Conservation (phyloP, 2,329 filamentous ascomycete species). For the Monascus ruber region DNA sequence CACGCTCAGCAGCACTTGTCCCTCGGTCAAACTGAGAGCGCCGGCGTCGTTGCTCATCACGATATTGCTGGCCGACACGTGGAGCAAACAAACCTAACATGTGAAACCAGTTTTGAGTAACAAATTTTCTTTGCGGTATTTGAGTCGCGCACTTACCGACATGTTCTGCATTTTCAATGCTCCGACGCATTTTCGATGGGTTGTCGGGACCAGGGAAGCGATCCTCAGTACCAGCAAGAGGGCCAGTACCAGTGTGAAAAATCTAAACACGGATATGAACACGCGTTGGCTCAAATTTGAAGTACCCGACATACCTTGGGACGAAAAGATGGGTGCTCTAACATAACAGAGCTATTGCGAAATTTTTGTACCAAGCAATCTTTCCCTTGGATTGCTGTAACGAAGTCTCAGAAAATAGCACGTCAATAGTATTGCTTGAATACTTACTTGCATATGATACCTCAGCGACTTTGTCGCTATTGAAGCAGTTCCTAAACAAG, state of each 20-base stretch:
- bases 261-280: slow-evolving; percentile 39
- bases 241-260: slow-evolving; percentile 41
- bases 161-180: slow-evolving; percentile 74
- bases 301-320: slow-evolving; percentile 55
- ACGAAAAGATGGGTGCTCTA: slow-evolving; percentile 67
- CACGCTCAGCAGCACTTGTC: slow-evolving; percentile 57
- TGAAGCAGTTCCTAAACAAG: slow-evolving; percentile 59
- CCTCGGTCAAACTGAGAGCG: slow-evolving; percentile 73
- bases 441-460: slow-evolving; percentile 86
- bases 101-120: too few relatives aligned
- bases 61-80: slow-evolving; percentile 59
- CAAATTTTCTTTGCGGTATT: too few relatives aligned
- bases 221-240: slow-evolving; percentile 58
- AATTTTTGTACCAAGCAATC: slow-evolving; percentile 92
- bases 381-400: slow-evolving; percentile 72
- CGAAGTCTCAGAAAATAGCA: slow-evolving; percentile 15
- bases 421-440: background rate
- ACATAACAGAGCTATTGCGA: slow-evolving; percentile 91
- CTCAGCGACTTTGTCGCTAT: slow-evolving; percentile 74
- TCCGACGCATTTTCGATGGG: slow-evolving; percentile 74
- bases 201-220: slow-evolving; percentile 72
- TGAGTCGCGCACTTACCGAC: slow-evolving; percentile 48
- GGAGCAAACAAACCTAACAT: slow-evolving; percentile 64
- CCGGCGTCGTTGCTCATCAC: slow-evolving; percentile 64
- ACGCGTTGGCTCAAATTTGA: slow-evolving; percentile 26